Evolutionary conservation across 495 filamentous ascomycete species (phyloP), one percentile per base, ranked within the genome.

Genomic region (Amniculicola lignicola): DNA sequence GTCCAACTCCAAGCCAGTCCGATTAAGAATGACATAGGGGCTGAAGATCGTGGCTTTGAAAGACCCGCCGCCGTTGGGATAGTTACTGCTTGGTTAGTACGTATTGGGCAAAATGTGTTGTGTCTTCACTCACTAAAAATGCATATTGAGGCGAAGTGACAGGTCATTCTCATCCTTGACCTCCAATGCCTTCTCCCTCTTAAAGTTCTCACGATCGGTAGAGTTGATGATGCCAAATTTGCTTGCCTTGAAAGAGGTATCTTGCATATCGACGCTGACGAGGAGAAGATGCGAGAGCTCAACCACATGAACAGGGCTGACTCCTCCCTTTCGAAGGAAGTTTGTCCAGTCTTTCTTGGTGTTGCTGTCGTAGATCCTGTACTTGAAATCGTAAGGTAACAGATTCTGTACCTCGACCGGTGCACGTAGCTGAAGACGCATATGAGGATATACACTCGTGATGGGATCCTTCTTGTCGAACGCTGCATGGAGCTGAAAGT

Each of bases 271-370:
- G 62, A 97, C 80, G 63, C 91, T 96, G 62, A 98, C 77, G 22
- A 97, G 72, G 6, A 98, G 76, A 16, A 97, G 79, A 71, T 97
- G 93, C 15, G 93, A 96, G 2, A 97, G 73, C 69, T 97, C 92
- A 35, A 97, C 90, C 6, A 96, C 90, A 72, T 98, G 93, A 1
- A 97, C 91, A 0, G 93, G 93, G 68, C 93, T 97, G 40, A 96
- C 85, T 18, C 93, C 93, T 9, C 93, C 93, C 70, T 95, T 97
- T 46, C 93, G 80, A 18, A 98, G 71, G 75, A 98, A 98, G 66
- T 98, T 98, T 0, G 90, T 92, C 93, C 94, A 98, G 69, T 98
- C 92, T 67, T 94, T 93, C 74, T 87, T 90, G 0, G 90, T 96
- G 69, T 94, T 93, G 75, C 90, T 95, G 73, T 98, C 93, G 65